A percentile compares a stretch with the other conserved stretches of the same genome.
These are phyloP conservation scores for Lipomyces kockii DNA, from an alignment of 805 yeast species.

Conservation along the genomic window DNA sequence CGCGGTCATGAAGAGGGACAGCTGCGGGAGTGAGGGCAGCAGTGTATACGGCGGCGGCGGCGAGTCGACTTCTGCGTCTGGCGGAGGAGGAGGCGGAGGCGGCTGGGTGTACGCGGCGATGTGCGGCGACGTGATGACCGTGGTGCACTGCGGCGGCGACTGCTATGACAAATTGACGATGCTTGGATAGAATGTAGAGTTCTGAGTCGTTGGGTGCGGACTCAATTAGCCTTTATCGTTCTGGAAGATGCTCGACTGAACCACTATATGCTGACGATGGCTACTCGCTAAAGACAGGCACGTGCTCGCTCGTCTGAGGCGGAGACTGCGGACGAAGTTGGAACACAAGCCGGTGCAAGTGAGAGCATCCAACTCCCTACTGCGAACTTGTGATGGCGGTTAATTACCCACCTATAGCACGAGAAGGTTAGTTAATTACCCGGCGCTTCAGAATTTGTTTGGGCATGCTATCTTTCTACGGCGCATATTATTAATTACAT, in stretches of 20 bases:
- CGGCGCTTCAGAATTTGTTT: background rate
- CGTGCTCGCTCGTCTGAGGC: background rate
- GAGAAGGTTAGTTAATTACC: no score
- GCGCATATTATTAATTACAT: background rate
- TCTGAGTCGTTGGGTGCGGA: background rate
- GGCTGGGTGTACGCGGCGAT: background rate
- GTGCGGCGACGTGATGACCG: constrained; percentile 1
- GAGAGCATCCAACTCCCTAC: background rate
- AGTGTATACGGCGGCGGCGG: constrained; percentile 34
- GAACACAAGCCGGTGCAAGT: no score
- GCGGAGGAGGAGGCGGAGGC: constrained; percentile 15
- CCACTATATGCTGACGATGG: background rate
- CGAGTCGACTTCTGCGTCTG: constrained; percentile 20
- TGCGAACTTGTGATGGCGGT: background rate
- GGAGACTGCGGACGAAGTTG: background rate
- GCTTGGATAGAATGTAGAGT: background rate
- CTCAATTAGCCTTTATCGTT: background rate
- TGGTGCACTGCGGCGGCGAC: background rate
- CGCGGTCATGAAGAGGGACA: constrained; percentile 10
- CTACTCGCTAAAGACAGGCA: background rate
- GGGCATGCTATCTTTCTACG: background rate
- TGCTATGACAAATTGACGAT: background rate
- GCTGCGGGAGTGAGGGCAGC: constrained; percentile 24
- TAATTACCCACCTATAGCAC: no score
- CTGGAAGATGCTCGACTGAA: background rate